These are phyloP conservation scores for Primulina eburnea DNA, from an alignment of 257 asterid species.

Conservation along the genomic window DNA sequence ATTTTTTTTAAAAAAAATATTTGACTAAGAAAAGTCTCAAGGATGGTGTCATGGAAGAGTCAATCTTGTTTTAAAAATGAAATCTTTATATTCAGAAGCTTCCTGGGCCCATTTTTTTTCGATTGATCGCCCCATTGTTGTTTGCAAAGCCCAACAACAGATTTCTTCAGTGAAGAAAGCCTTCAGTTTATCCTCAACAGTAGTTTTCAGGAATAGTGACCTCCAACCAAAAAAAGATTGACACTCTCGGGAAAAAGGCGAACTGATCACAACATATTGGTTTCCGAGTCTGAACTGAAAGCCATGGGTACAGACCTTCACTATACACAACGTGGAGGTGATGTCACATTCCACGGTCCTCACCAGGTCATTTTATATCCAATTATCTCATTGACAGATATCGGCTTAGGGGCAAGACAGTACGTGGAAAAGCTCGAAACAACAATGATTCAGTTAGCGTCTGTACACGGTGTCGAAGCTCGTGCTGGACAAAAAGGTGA, in stretches of 20 bases:
- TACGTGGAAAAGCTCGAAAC: constrained; percentile 67
- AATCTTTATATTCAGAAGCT: no score
- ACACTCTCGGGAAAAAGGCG: constrained; percentile 73
- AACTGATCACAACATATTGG: constrained; percentile 53
- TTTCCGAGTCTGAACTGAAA: constrained; percentile 52
- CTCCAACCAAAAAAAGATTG: no score
- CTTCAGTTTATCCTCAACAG: no score
- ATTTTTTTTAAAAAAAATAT: no score
- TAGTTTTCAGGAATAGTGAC: no score
- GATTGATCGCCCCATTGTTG: no score
- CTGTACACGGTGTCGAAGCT: constrained; percentile 55
- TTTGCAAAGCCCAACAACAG: no score
- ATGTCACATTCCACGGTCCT: constrained; percentile 77
- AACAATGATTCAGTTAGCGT: constrained; percentile 64
- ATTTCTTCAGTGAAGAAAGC: no score
- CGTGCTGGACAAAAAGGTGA: constrained; percentile 47
- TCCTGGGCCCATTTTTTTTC: no score
- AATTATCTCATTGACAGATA: constrained; percentile 50
- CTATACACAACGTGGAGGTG: constrained; percentile 75
- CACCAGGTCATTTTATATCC: constrained; percentile 72
- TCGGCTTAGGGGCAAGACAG: constrained; percentile 65
- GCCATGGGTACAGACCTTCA: constrained; percentile 63
- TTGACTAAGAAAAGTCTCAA: no score
- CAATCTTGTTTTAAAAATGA: no score
- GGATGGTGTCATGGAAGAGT: no score